Evolutionary conservation across 208 protist genomes (phyloP), one percentile per base, ranked within the genome.

Genomic region (Leishmania gerbilli): DNA sequence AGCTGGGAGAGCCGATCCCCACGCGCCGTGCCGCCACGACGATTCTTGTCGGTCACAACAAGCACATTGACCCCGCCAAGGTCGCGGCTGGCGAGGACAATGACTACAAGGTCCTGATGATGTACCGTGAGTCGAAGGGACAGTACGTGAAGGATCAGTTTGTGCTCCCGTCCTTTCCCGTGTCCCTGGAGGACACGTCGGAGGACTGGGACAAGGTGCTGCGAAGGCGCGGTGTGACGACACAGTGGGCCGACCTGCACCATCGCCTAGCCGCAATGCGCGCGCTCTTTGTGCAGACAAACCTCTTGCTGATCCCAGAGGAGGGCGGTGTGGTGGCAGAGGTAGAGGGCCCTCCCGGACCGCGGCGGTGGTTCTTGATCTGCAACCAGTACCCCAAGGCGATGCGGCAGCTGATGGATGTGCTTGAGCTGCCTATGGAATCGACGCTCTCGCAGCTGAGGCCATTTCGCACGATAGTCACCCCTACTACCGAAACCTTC

Each of bases 31-130:
- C 94, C 21, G 91, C 94, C 17, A 95, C 90, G 24, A 78, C 88
- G n/a, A 87, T 97, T 21, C 83, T 97, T 3, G 80, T 96, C 0
- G 94, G 85, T 2, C 88, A 87, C 67, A 97, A 97, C 80, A 83
- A 82, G 62, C 85, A 97, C 87, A 84, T 90, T 53, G 86, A 93
- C 80, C 76, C 77, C 0, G 88, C 76, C 47, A 87, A 83, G 64
- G 87, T 97, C 13, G 87, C 91, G 79, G 64, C 79, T 19, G 92
- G 94, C 71, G 94, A 91, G 76, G 94, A 97, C 79, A 97, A 96
- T 69, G 94, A 97, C 75, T 97, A 97, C 85, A 97, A 97, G 87
- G 88, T 97, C 47, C 84, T 97, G 0, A 94, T 97, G 91, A 91
- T 96, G 86, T 97, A 80, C 72, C 94, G 94, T 40, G 91, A 97